Base-by-base conservation (phyloP, 495 filamentous ascomycete genomes). In the Daldinia childiae region DNA sequence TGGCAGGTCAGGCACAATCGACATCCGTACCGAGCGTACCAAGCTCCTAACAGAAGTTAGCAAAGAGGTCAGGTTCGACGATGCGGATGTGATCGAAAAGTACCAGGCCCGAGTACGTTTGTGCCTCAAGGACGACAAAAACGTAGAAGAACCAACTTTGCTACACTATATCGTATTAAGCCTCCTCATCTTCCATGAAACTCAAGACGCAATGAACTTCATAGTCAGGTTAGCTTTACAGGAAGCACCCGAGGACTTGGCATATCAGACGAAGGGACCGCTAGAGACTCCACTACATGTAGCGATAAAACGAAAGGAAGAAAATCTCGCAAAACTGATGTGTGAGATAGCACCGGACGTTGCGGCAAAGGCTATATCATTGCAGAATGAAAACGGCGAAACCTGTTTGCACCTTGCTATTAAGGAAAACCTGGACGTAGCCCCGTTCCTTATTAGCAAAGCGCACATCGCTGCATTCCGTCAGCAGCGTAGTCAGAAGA, bases 361-460 rank as follows among this genome's bases (percentile, higher is more conserved):
- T 15, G 64, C 64, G 51, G 64, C 64, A 9, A 66, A 59, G 32
- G 64, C 64, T 8, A 66, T 66, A 51, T 66, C 64, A n/a, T 45
- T 66, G 1, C 55, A 58, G 30, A 66, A 66, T n/a, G 64, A 66
- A 27, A 66, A 59, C 15, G 64, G 64, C 29, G 64, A 66, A 43
- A 59, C 64, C 1, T 66, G 64, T 19, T 59, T 66, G 32, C 64
- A 66, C 30, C 43, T 66, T 39, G 55, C 55, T 1, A 66, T 59
- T 30, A 66, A 66, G 24, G 64, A 66, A 14, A 66, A 59, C 34
- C 41, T 59, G 6, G 64, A 66, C 24, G 45, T 59, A 6, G 43
- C 58, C 15, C 64, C 45, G 0, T 66, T 59, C 43, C 30, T 66
- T 5, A 66, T 66, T 24, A 41, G 32, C 55, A 66, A 59, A 34